These are phyloP conservation scores for Aspergillus terreus DNA, from an alignment of 2,329 filamentous ascomycete species.

Conservation along the genomic window DNA sequence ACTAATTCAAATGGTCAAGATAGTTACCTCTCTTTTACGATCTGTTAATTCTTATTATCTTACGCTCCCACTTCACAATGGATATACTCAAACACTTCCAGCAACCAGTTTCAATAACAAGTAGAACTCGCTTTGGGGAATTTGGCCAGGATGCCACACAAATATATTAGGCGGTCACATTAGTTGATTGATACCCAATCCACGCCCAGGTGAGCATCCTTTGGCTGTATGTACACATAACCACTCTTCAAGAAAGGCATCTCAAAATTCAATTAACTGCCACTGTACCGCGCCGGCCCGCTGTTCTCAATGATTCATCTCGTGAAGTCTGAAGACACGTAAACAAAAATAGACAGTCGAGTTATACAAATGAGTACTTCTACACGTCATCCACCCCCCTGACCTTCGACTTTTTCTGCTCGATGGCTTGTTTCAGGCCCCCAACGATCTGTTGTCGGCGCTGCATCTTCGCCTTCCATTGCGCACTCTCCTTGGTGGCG, in stretches of 20 bases:
- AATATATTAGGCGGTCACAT: neutral
- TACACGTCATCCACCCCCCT: conserved; percentile 31
- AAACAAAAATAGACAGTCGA: conserved; percentile 4
- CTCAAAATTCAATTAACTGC: neutral
- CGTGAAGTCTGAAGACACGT: neutral
- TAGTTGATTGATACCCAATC: too few relatives aligned
- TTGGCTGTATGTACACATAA: neutral
- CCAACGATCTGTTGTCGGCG: conserved; percentile 34
- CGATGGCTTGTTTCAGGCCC: conserved; percentile 34
- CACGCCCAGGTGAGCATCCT: neutral
- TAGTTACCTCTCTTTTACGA: too few relatives aligned
- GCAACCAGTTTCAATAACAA: too few relatives aligned
- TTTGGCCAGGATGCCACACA: neutral
- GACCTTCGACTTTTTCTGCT: conserved; percentile 31
- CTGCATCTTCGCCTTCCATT: conserved; percentile 34
- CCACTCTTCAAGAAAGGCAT: neutral
- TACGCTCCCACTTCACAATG: too few relatives aligned
- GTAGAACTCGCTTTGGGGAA: too few relatives aligned
- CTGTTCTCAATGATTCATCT: conserved; percentile 5
- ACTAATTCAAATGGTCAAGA: too few relatives aligned
- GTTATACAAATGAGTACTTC: conserved; percentile 5
- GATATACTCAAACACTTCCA: too few relatives aligned
- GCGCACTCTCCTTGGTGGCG: conserved; percentile 24
- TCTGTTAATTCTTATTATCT: too few relatives aligned
- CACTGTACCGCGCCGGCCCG: conserved; percentile 6